phyloP scores from a whole-genome alignment of 805 yeast species.

The Wickerhamomyces chaumierensis region DNA sequence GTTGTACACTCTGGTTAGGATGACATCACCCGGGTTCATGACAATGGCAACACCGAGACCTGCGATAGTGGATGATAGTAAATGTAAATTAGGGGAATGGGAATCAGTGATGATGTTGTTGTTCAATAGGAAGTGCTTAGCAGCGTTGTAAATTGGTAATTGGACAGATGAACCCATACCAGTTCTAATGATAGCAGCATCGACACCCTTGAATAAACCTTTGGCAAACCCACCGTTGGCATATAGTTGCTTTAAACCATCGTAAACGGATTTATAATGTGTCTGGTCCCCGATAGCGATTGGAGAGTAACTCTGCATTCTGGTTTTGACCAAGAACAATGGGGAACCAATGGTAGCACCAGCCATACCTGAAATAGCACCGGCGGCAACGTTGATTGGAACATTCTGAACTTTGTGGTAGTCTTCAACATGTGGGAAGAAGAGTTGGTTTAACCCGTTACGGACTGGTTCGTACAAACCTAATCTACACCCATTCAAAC shows the following conservation, averaged over 20 bases:
- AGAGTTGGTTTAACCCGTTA: conserved; percentile 37
- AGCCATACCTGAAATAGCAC: conserved; percentile 74
- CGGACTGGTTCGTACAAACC: conserved; percentile 91
- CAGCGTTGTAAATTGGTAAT: conserved; percentile 76
- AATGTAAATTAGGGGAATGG: conserved; percentile 54
- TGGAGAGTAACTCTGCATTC: conserved; percentile 89
- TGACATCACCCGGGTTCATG: conserved; percentile 97
- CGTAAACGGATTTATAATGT: conserved; percentile 56
- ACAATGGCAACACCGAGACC: conserved; percentile 91
- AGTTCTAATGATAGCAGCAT: conserved; percentile 88
- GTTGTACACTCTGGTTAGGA: conserved; percentile 88
- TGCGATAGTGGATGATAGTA: conserved; percentile 62
- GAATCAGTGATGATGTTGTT: conserved; percentile 38
- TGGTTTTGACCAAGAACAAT: conserved; percentile 80
- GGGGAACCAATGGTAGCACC: conserved; percentile 92
- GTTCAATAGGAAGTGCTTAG: conserved; percentile 51
- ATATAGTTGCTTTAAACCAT: conserved; percentile 58
- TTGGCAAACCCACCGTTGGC: conserved; percentile 50
- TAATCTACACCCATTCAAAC: conserved; percentile 86
- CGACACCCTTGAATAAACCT: conserved; percentile 85
- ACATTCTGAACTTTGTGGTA: conserved; percentile 36
- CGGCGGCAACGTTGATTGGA: conserved; percentile 63
- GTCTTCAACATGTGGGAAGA: conserved; percentile 38
- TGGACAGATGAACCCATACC: conserved; percentile 96
- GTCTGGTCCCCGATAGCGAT: conserved; percentile 86